These are phyloP conservation scores for Aspergillus clavatus DNA, from an alignment of 2,329 filamentous ascomycete genomes.

Conservation along the genomic window DNA sequence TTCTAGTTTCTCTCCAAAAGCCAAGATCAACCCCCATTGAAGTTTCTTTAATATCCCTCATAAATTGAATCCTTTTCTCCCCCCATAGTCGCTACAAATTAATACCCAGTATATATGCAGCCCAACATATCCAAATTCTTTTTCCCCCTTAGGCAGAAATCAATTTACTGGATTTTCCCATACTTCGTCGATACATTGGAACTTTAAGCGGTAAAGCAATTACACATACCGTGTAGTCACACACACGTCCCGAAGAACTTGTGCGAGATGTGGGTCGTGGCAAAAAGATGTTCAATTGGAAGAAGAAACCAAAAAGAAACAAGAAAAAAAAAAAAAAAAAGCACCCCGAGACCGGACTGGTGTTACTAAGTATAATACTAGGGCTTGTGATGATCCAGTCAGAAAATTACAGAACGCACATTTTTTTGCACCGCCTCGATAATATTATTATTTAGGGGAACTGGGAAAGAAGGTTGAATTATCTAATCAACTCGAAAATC, in stretches of 20 bases:
- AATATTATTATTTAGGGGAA: too few species aligned
- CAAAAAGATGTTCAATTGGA: conserved; percentile 30
- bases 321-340: too few species aligned
- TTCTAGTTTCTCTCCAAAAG: too few species aligned
- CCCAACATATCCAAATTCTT: too few species aligned
- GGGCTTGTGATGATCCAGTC: background rate
- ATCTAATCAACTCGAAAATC: too few species aligned
- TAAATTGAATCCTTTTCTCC: too few species aligned
- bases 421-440: conserved; percentile 10
- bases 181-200: background rate
- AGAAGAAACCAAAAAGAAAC: too few species aligned
- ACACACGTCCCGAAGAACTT: background rate
- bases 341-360: conserved; percentile 25
- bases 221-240: background rate
- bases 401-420: background rate
- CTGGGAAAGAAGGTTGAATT: too few species aligned
- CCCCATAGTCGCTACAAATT: too few species aligned
- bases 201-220: background rate
- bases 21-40: too few species aligned
- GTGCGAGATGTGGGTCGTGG: conserved; percentile 27
- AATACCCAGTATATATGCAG: background rate
- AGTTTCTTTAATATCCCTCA: too few species aligned
- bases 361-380: conserved; percentile 10
- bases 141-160: background rate
- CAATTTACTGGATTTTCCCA: background rate